Evolutionary conservation across 176 grass and related monocot genomes (phyloP).

Genomic region (Thinopyrum elongatum): DNA sequence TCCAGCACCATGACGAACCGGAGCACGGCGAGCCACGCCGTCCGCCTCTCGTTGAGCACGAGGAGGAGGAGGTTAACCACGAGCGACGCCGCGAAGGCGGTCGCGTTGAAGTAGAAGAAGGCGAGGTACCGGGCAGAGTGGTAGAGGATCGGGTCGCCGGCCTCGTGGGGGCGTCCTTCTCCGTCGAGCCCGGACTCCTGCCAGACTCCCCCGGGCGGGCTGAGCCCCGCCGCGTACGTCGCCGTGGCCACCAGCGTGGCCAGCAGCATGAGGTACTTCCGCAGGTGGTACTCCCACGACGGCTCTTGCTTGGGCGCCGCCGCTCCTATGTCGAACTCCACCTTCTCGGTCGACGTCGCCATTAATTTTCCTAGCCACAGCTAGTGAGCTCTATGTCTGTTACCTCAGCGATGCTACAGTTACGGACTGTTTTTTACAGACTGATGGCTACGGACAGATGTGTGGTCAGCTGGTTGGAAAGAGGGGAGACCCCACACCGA

Average conservation of each 20-base stretch:
- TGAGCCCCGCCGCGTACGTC: conserved; percentile 38
- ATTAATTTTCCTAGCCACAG: background rate
- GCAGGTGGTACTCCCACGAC: conserved; percentile 36
- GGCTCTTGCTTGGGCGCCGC: background rate
- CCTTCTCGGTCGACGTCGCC: background rate
- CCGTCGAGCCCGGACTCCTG: background rate
- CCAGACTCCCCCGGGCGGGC: conserved; percentile 45
- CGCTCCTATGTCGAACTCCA: background rate
- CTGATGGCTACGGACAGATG: too few species aligned
- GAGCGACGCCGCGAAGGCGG: conserved; percentile 34
- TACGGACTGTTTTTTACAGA: too few species aligned
- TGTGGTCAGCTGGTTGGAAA: too few species aligned
- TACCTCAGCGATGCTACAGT: too few species aligned
- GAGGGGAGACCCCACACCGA: too few species aligned
- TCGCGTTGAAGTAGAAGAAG: conserved; percentile 64
- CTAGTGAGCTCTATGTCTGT: background rate
- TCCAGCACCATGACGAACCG: background rate
- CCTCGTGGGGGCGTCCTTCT: background rate
- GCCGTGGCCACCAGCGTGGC: conserved; percentile 30
- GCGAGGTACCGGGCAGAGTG: conserved; percentile 21
- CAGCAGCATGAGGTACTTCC: conserved; percentile 39
- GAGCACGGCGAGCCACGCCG: background rate
- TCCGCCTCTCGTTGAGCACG: background rate
- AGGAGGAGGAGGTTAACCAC: conserved; percentile 41
- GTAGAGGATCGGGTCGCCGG: conserved; percentile 30